phyloP scores from a whole-genome alignment of 352 stramenopile species.

The Phytophthora melonis region DNA sequence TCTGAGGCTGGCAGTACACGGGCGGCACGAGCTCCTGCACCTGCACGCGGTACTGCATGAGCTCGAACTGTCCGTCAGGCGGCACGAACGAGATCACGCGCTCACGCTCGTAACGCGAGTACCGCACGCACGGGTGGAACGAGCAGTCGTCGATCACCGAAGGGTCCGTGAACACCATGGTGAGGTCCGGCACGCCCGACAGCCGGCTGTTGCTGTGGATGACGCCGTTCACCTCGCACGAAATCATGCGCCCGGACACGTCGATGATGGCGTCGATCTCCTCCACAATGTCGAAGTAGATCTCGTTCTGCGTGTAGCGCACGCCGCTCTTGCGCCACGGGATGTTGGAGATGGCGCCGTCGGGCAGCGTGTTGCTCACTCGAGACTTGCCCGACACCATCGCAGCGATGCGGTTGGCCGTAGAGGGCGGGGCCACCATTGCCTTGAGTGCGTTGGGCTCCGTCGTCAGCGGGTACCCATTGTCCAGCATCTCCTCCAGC shows the following conservation, averaged over 20 bases:
- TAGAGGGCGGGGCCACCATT: constrained; percentile 96
- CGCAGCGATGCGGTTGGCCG: constrained; percentile 89
- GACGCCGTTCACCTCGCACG: constrained; percentile 94
- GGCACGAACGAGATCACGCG: constrained; percentile 98
- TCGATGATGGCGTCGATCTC: constrained; percentile 98
- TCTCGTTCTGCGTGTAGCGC: constrained; percentile 97
- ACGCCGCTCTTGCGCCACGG: constrained; percentile 97
- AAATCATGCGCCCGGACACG: constrained; percentile 91
- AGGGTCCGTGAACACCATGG: constrained; percentile 97
- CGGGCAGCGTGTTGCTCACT: constrained; percentile 93
- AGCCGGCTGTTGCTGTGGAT: constrained; percentile 97
- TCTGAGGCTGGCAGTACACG: constrained; percentile 90
- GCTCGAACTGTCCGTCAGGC: constrained; percentile 97
- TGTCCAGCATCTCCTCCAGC: constrained; percentile 98
- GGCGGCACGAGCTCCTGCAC: constrained; percentile 86
- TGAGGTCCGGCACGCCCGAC: constrained; percentile 97
- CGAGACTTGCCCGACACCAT: constrained; percentile 92
- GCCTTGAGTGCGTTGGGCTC: constrained; percentile 98
- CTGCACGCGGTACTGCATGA: constrained; percentile 90
- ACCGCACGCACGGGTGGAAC: constrained; percentile 98
- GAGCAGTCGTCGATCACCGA: constrained; percentile 97
- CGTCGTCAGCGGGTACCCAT: constrained; percentile 97
- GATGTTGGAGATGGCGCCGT: constrained; percentile 96
- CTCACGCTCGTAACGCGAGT: constrained; percentile 96
- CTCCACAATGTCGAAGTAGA: constrained; percentile 99